Evolutionary conservation across 768 basidiomycete species (phyloP).

Genomic region (Auricularia heimuer): DNA sequence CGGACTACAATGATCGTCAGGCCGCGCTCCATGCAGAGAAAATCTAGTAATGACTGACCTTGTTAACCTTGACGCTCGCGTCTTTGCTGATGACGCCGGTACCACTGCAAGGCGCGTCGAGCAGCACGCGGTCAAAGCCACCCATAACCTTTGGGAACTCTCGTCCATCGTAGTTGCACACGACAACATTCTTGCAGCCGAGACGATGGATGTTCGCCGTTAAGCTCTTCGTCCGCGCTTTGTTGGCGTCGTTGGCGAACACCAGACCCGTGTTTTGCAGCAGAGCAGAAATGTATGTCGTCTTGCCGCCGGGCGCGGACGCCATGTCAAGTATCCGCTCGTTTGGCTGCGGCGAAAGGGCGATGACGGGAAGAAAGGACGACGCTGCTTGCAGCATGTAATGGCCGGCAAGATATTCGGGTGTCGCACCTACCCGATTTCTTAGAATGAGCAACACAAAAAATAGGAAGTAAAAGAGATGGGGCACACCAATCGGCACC

Average conservation of each 20-base stretch:
- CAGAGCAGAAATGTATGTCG: slow-evolving; percentile 94
- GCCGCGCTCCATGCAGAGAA: background rate
- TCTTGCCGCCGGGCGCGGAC: slow-evolving; percentile 95
- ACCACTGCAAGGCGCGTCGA: slow-evolving; percentile 96
- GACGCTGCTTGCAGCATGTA: slow-evolving; percentile 99
- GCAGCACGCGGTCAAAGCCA: slow-evolving; percentile 91
- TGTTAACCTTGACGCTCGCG: slow-evolving; percentile 94
- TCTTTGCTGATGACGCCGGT: slow-evolving; percentile 99
- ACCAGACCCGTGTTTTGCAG: slow-evolving; percentile 97
- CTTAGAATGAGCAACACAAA: background rate
- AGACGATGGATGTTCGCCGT: slow-evolving; percentile 94
- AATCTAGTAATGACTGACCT: slow-evolving; percentile 42
- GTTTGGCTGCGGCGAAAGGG: slow-evolving; percentile 82
- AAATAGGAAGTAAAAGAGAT: background rate
- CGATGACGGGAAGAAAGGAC: slow-evolving; percentile 98
- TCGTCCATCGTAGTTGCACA: slow-evolving; percentile 94
- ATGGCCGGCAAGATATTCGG: slow-evolving; percentile 97
- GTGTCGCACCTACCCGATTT: slow-evolving; percentile 63
- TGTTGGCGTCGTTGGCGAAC: slow-evolving; percentile 95
- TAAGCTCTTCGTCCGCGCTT: slow-evolving; percentile 88
- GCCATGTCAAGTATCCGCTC: slow-evolving; percentile 98
- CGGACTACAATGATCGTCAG: slow-evolving; percentile 44
- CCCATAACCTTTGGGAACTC: slow-evolving; percentile 99
- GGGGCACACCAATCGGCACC: slow-evolving; percentile 72
- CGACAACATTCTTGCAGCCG: slow-evolving; percentile 95